Evolutionary conservation across 2,329 filamentous ascomycete genomes (phyloP).

Genomic region (Claviceps pazoutovae): DNA sequence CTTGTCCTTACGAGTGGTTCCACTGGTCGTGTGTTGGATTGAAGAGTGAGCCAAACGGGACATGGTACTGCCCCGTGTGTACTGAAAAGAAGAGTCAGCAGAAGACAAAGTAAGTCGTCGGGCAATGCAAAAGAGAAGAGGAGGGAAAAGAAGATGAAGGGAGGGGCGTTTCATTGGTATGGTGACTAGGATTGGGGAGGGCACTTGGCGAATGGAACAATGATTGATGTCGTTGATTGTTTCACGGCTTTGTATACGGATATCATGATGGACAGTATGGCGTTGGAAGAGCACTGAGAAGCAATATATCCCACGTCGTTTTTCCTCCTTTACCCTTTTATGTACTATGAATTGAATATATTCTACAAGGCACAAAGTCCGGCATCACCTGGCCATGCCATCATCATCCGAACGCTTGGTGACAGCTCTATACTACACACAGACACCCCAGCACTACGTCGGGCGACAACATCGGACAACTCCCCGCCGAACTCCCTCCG

Average conservation of each 20-base stretch:
- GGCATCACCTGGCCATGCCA: no score
- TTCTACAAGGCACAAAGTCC: no score
- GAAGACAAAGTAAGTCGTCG: conserved; percentile 15
- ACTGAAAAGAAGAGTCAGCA: conserved; percentile 38
- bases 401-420: no score
- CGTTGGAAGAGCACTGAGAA: not conserved
- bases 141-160: no score
- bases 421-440: no score
- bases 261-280: not conserved
- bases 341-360: no score
- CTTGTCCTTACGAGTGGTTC: conserved; percentile 76
- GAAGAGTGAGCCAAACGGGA: conserved; percentile 53
- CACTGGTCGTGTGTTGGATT: conserved; percentile 65
- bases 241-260: not conserved
- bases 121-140: no score
- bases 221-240: not conserved
- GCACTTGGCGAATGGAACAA: not conserved
- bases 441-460: not conserved
- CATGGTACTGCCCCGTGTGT: conserved; percentile 54
- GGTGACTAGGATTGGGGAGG: no score
- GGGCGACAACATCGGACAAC: conserved; percentile 30
- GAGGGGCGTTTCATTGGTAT: no score
- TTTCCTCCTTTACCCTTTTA: not conserved
- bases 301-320: not conserved
- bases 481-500: conserved; percentile 45